phyloP scores from a whole-genome alignment of 106 monocot species.

The Acanthochlamys bracteata region DNA sequence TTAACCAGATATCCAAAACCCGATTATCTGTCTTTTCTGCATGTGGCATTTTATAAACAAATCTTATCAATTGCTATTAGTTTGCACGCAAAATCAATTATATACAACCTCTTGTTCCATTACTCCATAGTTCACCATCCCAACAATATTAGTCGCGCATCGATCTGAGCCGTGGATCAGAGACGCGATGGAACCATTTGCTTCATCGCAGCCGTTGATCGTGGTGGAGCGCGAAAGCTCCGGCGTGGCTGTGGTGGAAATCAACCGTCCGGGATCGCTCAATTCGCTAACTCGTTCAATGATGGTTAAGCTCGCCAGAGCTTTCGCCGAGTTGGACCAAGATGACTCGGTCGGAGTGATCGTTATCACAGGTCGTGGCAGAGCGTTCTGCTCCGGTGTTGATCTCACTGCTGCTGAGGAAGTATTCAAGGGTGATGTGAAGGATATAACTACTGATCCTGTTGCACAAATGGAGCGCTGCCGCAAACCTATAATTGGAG shows the following conservation, averaged over 20 bases:
- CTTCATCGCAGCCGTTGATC: conserved; percentile 24
- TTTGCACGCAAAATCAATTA: no score
- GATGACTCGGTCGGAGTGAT: conserved; percentile 58
- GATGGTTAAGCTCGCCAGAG: conserved; percentile 54
- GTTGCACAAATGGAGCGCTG: conserved; percentile 75
- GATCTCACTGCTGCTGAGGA: conserved; percentile 86
- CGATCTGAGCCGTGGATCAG: no score
- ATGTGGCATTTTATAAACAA: no score
- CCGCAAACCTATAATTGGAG: conserved; percentile 83
- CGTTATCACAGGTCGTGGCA: conserved; percentile 65
- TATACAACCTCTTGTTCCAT: no score
- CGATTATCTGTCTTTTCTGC: no score
- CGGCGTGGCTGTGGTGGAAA: conserved; percentile 59
- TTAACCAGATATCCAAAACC: no score
- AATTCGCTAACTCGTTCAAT: conserved; percentile 82
- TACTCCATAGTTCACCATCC: no score
- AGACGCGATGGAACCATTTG: no score
- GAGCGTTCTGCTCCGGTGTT: conserved; percentile 95
- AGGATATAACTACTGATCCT: conserved; percentile 43
- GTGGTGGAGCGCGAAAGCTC: conserved; percentile 31
- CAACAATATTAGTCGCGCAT: no score
- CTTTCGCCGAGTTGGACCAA: conserved; percentile 45
- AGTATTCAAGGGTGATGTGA: conserved; percentile 96
- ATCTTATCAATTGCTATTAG: no score
- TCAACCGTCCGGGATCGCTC: conserved; percentile 79